These are phyloP conservation scores for Colletotrichum sp. DNA, from an alignment of 2,329 filamentous ascomycete species.

Conservation along the genomic window DNA sequence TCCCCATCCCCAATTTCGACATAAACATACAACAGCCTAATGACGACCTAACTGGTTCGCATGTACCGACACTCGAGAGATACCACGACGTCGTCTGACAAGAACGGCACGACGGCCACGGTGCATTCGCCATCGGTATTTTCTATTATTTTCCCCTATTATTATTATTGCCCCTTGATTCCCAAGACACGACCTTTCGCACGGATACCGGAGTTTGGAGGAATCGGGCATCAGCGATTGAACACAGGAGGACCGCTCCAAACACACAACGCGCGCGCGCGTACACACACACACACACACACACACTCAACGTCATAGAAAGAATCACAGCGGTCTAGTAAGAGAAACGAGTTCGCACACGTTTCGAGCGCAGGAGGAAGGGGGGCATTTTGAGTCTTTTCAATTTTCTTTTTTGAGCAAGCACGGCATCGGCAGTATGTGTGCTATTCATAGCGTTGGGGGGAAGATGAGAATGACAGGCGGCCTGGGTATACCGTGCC, in stretches of 20 bases:
- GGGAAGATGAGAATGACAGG: neutral
- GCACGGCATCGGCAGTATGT: neutral
- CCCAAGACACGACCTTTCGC: neutral
- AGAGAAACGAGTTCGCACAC: neutral
- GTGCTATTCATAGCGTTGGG: neutral
- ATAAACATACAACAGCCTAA: neutral
- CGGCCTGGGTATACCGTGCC: neutral
- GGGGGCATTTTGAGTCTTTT: neutral
- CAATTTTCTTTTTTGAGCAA: neutral
- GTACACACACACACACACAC: neutral
- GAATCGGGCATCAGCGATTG: slow-evolving; percentile 6
- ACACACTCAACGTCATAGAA: neutral
- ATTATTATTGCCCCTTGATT: neutral
- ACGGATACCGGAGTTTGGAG: neutral
- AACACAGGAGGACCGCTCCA: neutral
- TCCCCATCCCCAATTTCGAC: neutral
- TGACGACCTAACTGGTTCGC: neutral
- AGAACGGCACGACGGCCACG: neutral
- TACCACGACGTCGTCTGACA: neutral
- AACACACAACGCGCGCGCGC: neutral
- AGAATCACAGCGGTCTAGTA: neutral
- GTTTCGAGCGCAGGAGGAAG: neutral
- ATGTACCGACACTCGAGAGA: neutral
- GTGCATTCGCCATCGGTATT: neutral
- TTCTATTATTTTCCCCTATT: neutral